These are phyloP conservation scores for Coprinopsis sp. DNA, from an alignment of 768 basidiomycete genomes.

Conservation along the genomic window DNA sequence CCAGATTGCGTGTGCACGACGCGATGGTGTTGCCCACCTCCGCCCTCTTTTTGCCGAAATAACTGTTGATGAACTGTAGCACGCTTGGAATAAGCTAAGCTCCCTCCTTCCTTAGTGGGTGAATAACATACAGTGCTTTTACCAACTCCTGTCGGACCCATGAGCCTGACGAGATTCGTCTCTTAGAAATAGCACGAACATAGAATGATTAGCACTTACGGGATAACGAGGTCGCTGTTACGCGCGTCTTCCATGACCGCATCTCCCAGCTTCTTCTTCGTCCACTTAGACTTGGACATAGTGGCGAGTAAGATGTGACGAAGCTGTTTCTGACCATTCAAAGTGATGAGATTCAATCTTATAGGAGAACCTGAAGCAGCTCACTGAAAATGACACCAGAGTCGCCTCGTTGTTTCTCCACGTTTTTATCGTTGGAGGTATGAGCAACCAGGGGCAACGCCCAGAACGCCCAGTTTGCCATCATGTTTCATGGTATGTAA, in stretches of 20 bases:
- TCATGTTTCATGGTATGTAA: too few species aligned
- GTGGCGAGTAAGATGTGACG: too few species aligned
- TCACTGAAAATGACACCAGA: too few species aligned
- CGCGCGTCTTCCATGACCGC: background rate
- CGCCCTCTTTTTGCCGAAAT: background rate
- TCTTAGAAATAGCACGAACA: too few species aligned
- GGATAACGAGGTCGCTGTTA: background rate
- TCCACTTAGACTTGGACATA: background rate
- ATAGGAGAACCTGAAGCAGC: too few species aligned
- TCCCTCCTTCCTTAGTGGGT: background rate
- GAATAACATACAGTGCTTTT: slow-evolving; percentile 2
- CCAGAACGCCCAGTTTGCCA: too few species aligned
- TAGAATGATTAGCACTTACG: background rate
- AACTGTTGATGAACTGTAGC: slow-evolving; percentile 9
- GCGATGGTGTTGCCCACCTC: slow-evolving; percentile 3
- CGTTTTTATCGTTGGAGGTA: too few species aligned
- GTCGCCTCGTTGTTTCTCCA: too few species aligned
- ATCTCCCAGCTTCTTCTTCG: background rate
- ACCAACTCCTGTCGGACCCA: slow-evolving; percentile 2
- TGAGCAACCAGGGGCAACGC: too few species aligned
- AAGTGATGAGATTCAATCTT: too few species aligned
- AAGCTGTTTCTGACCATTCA: too few species aligned
- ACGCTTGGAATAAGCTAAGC: background rate
- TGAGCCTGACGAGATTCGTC: background rate
- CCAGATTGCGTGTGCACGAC: slow-evolving; percentile 9